These are phyloP conservation scores for Cladosporium velox DNA, from an alignment of 2,329 filamentous ascomycete genomes.

Conservation along the genomic window DNA sequence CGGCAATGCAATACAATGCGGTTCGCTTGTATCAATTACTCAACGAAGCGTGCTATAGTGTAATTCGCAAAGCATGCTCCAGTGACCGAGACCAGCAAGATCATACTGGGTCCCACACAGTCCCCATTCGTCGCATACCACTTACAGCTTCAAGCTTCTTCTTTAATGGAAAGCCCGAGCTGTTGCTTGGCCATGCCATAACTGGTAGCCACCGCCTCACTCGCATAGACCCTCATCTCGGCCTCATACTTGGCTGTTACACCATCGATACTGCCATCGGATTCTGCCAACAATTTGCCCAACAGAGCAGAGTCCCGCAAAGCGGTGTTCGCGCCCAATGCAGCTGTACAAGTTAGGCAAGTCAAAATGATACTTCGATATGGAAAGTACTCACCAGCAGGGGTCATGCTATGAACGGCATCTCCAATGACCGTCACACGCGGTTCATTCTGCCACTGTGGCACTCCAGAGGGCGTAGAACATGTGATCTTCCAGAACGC, in stretches of 20 bases:
- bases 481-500: conserved; percentile 70
- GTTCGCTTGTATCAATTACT: no score
- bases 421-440: conserved; percentile 62
- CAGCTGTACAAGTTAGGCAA: conserved; percentile 37
- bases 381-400: conserved; percentile 33
- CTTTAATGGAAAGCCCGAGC: conserved; percentile 38
- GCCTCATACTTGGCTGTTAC: conserved; percentile 44
- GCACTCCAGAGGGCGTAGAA: conserved; percentile 62
- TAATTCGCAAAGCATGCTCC: no score
- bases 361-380: not conserved
- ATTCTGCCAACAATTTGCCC: conserved; percentile 54
- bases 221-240: conserved; percentile 54
- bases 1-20: no score
- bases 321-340: conserved; percentile 61
- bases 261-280: conserved; percentile 49
- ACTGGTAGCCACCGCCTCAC: conserved; percentile 57
- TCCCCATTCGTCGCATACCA: not conserved
- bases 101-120: no score
- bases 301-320: conserved; percentile 58
- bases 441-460: conserved; percentile 60
- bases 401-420: conserved; percentile 61
- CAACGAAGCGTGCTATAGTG: no score
- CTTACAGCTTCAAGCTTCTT: not conserved
- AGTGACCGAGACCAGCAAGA: no score
- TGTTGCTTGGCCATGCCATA: conserved; percentile 50